Evolutionary conservation across 345 rosid species (phyloP).

Genomic region (Turritis glabra): DNA sequence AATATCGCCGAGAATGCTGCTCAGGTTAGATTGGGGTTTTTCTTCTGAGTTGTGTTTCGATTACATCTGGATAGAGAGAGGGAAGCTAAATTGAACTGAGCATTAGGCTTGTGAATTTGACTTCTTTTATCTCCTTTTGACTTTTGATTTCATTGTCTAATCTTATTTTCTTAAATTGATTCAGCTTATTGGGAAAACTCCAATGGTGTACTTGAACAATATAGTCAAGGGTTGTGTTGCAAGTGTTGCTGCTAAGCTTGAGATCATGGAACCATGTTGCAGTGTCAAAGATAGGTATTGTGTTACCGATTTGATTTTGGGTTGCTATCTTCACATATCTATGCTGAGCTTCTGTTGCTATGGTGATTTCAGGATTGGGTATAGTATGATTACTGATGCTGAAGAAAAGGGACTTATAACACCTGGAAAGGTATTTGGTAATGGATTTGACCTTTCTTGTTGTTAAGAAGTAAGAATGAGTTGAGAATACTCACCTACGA

Average conservation of each 20-base stretch:
- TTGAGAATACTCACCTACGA: background rate
- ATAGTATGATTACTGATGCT: conserved; percentile 48
- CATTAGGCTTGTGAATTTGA: conserved; percentile 10
- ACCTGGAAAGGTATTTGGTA: conserved; percentile 42
- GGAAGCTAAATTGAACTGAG: conserved; percentile 16
- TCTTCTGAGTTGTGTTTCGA: background rate
- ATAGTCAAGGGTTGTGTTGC: conserved; percentile 81
- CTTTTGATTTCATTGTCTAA: background rate
- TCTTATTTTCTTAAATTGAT: background rate
- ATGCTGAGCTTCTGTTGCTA: background rate
- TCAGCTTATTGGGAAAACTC: conserved; percentile 93
- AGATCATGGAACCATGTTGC: conserved; percentile 87
- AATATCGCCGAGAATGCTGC: conserved; percentile 90
- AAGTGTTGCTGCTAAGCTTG: conserved; percentile 93
- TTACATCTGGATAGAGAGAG: background rate
- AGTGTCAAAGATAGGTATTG: conserved; percentile 90
- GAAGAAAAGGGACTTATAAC: conserved; percentile 45
- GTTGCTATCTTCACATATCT: conserved; percentile 9
- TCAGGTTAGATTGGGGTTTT: conserved; percentile 49
- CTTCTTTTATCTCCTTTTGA: background rate
- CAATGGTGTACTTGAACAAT: conserved; percentile 92
- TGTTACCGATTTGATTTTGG: background rate
- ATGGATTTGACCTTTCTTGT: background rate
- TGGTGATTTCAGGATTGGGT: conserved; percentile 70
- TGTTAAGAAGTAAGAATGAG: background rate